phyloP scores from a whole-genome alignment of 148 eudicot species.

The Salicornia ramosissima region DNA sequence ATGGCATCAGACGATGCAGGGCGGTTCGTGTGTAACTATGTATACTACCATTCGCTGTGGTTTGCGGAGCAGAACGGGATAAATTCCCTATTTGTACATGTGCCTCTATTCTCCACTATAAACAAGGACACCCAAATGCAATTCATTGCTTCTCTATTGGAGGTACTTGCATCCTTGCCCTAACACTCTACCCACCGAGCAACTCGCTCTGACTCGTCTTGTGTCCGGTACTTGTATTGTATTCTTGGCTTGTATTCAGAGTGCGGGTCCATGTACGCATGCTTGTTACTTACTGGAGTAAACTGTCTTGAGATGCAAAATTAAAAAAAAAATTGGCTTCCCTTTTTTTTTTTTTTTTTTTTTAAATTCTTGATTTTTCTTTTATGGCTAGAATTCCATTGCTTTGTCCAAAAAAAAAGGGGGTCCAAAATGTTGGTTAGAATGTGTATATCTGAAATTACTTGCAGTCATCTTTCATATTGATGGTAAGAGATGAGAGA shows the following conservation, averaged over 20 bases:
- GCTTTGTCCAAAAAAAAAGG: no score
- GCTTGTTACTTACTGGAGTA: slow-evolving; percentile 15
- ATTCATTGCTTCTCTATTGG: slow-evolving; percentile 78
- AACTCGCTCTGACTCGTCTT: slow-evolving; percentile 17
- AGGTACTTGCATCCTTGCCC: slow-evolving; percentile 66
- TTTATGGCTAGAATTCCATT: neutral
- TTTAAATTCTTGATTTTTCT: neutral
- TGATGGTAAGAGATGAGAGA: neutral
- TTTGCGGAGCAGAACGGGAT: slow-evolving; percentile 86
- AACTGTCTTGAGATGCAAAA: slow-evolving; percentile 18
- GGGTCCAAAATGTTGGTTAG: neutral
- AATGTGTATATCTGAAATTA: slow-evolving; percentile 3
- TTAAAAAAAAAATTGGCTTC: slow-evolving; percentile 5
- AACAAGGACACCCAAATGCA: slow-evolving; percentile 87
- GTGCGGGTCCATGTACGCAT: slow-evolving; percentile 10
- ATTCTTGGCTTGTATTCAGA: slow-evolving; percentile 23
- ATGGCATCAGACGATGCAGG: slow-evolving; percentile 93
- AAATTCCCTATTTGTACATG: slow-evolving; percentile 83
- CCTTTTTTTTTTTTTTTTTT: neutral
- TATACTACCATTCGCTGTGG: slow-evolving; percentile 88
- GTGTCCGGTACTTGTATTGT: slow-evolving; percentile 11
- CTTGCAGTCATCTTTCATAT: neutral
- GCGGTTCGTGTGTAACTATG: slow-evolving; percentile 93
- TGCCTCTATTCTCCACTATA: slow-evolving; percentile 80
- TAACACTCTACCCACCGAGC: slow-evolving; percentile 25